Evolutionary conservation across 2,329 filamentous ascomycete species (phyloP).

Genomic region (Alternaria alternata): DNA sequence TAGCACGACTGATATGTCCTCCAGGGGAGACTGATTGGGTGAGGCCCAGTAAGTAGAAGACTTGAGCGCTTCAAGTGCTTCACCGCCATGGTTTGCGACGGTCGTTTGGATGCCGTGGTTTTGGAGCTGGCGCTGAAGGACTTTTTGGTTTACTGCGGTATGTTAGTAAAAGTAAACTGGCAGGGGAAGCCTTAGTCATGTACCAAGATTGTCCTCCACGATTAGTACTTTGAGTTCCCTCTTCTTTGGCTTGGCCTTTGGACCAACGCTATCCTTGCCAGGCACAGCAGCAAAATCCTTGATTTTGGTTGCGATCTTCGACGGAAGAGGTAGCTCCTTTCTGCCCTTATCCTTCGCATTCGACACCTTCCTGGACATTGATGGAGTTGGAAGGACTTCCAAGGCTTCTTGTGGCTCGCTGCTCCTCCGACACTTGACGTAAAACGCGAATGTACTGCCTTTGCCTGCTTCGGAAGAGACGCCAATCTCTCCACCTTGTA

Average conservation of each 20-base stretch:
- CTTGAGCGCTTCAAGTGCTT: constrained; percentile 56
- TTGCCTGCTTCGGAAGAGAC: constrained; percentile 72
- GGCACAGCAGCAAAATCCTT: constrained; percentile 47
- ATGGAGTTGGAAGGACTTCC: constrained; percentile 35
- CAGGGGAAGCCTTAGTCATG: not conserved
- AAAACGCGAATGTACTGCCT: constrained; percentile 80
- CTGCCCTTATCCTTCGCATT: constrained; percentile 40
- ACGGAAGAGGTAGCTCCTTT: constrained; percentile 11
- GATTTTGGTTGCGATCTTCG: constrained; percentile 33
- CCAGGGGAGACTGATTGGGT: constrained; percentile 20
- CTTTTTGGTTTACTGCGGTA: constrained; percentile 57
- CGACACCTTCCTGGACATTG: constrained; percentile 39
- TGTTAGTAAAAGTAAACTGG: not conserved
- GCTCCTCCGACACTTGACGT: constrained; percentile 72
- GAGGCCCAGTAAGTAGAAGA: constrained; percentile 53
- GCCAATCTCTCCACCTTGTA: constrained; percentile 82
- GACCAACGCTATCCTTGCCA: constrained; percentile 10
- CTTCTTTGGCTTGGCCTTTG: constrained; percentile 22
- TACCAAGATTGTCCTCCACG: constrained; percentile 53
- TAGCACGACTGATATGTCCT: constrained; percentile 44
- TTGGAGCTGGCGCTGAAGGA: constrained; percentile 59
- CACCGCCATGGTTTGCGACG: constrained; percentile 60
- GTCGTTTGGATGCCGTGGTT: constrained; percentile 57
- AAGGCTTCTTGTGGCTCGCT: constrained; percentile 44
- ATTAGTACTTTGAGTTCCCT: constrained; percentile 49